A percentile compares a stretch with the other conserved stretches of the same genome.
phyloP scores from a whole-genome alignment of 106 monocot genomes.

The Gastrodia elata region DNA sequence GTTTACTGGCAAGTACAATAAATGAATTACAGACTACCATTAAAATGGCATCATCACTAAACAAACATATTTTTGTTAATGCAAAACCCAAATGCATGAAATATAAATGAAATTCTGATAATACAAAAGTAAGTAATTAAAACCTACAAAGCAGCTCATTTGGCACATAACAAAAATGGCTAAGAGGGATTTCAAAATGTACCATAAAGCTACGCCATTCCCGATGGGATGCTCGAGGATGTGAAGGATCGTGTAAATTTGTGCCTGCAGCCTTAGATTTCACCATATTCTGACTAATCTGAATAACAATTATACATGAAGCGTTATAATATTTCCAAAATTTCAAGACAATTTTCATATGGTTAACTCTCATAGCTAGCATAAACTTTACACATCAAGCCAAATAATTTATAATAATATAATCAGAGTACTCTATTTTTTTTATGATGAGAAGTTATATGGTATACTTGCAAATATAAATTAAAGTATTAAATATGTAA shows the following conservation, averaged over 20 bases:
- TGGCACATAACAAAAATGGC: not conserved
- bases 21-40: not conserved
- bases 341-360: not conserved
- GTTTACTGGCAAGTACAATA: not conserved
- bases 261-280: slow-evolving; percentile 3
- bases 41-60: not conserved
- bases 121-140: not conserved
- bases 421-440: no score
- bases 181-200: not conserved
- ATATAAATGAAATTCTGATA: not conserved
- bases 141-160: not conserved
- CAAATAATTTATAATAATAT: not conserved
- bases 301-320: not conserved
- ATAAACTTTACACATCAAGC: not conserved
- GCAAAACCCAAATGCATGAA: not conserved
- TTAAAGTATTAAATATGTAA: no score
- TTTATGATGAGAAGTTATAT: no score
- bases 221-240: not conserved
- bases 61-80: not conserved
- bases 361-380: not conserved
- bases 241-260: slow-evolving; percentile 5
- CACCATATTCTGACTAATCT: slow-evolving; percentile 1
- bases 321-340: not conserved
- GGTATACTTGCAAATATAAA: no score
- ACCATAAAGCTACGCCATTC: slow-evolving; percentile 5